A percentile compares a stretch with the other conserved stretches of the same genome.
These are phyloP conservation scores for Lachancea waltii DNA, from an alignment of 805 yeast species.

Conservation along the genomic window DNA sequence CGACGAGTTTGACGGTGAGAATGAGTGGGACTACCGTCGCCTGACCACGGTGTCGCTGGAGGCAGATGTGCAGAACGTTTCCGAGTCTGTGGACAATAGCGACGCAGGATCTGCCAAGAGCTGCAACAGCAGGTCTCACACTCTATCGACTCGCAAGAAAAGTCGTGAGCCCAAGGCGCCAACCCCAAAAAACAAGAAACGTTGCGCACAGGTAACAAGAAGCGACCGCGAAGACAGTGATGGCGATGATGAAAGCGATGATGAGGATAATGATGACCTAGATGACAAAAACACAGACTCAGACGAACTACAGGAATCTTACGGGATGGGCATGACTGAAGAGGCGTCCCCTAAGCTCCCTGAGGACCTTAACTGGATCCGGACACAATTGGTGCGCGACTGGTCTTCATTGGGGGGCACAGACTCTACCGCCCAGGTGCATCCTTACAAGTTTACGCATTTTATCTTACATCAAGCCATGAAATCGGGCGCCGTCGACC, in stretches of 20 bases:
- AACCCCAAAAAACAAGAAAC: constrained; percentile 12
- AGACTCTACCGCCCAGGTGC: constrained; percentile 92
- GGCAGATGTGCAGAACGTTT: constrained; percentile 54
- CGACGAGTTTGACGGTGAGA: constrained; percentile 70
- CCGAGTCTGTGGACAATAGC: constrained; percentile 17
- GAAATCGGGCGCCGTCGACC: constrained; percentile 74
- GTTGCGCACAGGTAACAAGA: constrained; percentile 4
- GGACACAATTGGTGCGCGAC: constrained; percentile 51
- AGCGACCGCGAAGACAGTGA: constrained; percentile 4
- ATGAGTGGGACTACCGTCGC: constrained; percentile 89
- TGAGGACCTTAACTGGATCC: constrained; percentile 69
- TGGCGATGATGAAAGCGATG: constrained; percentile 7
- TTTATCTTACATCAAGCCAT: constrained; percentile 72
- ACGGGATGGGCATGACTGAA: constrained; percentile 5
- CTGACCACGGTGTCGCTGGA: constrained; percentile 81
- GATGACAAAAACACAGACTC: constrained; percentile 2
- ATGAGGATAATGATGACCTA: constrained; percentile 1
- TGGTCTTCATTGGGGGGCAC: constrained; percentile 80
- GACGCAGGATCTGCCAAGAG: constrained; percentile 13
- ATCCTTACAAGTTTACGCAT: constrained; percentile 90
- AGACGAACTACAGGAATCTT: constrained; percentile 7
- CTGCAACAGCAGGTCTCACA: constrained; percentile 5
- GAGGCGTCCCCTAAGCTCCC: constrained; percentile 40
- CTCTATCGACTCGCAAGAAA: constrained; percentile 6
- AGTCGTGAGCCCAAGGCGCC: constrained; percentile 8